Evolutionary conservation across 2,329 filamentous ascomycete species (phyloP).

Genomic region (Fusarium xyrophilum): DNA sequence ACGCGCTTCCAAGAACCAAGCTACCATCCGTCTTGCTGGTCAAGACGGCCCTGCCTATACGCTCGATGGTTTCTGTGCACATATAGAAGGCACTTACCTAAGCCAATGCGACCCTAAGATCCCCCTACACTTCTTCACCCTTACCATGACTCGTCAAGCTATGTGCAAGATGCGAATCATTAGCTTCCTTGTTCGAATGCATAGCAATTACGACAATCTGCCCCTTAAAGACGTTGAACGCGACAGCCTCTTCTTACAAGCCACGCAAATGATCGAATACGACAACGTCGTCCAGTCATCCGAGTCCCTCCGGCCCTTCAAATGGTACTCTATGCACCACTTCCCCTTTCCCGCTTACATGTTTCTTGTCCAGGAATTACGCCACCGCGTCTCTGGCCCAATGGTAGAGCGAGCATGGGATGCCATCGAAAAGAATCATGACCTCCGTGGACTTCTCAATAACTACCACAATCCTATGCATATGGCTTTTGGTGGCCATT

Average conservation of each 20-base stretch:
- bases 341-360: conserved; percentile 69
- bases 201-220: conserved; percentile 47
- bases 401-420: conserved; percentile 66
- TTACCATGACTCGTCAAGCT: conserved; percentile 62
- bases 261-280: conserved; percentile 65
- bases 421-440: conserved; percentile 62
- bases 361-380: conserved; percentile 64
- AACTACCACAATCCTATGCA: conserved; percentile 64
- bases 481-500: conserved; percentile 61
- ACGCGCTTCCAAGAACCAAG: conserved; percentile 34
- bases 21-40: conserved; percentile 56
- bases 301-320: conserved; percentile 59
- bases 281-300: conserved; percentile 63
- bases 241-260: conserved; percentile 60
- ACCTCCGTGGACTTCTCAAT: conserved; percentile 57
- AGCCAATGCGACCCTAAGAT: conserved; percentile 64
- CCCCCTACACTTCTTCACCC: conserved; percentile 64
- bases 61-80: conserved; percentile 60
- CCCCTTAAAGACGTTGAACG: conserved; percentile 56
- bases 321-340: conserved; percentile 66
- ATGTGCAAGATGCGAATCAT: conserved; percentile 65
- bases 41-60: conserved; percentile 58
- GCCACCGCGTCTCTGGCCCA: conserved; percentile 58
- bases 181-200: conserved; percentile 59
- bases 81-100: conserved; percentile 64